These are phyloP conservation scores for Friedmanniomyces simplex DNA, from an alignment of 495 filamentous ascomycete species.

Conservation along the genomic window DNA sequence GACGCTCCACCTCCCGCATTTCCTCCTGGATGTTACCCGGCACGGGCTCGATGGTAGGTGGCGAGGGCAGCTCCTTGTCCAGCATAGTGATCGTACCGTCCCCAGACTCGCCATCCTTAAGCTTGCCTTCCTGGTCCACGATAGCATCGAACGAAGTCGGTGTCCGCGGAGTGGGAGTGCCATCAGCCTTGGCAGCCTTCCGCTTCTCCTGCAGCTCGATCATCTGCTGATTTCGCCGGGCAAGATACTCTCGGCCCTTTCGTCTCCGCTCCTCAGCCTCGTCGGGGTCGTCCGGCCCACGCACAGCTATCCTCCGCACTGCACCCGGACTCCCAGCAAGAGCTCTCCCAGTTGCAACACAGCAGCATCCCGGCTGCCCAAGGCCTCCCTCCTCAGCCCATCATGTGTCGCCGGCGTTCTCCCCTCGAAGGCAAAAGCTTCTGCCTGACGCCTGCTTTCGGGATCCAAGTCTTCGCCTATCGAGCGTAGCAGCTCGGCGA, in stretches of 20 bases:
- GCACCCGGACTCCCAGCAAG: neutral
- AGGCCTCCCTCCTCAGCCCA: conserved; percentile 7
- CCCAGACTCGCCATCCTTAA: neutral
- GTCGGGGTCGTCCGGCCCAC: conserved; percentile 5
- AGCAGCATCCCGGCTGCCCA: conserved; percentile 12
- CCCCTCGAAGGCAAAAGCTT: conserved; percentile 20
- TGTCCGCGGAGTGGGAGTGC: neutral
- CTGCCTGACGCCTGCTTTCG: conserved; percentile 8
- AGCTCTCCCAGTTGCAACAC: conserved; percentile 13
- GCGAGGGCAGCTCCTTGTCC: neutral
- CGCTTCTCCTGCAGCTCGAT: conserved; percentile 10
- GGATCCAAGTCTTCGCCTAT: conserved; percentile 18
- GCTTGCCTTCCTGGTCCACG: conserved; percentile 15
- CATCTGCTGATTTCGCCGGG: conserved; percentile 16
- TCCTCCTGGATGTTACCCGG: neutral
- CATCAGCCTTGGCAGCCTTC: neutral
- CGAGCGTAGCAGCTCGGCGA: conserved; percentile 13
- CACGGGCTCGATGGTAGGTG: conserved; percentile 2
- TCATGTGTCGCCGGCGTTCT: conserved; percentile 13
- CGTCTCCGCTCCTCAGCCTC: conserved; percentile 18
- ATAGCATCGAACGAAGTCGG: conserved; percentile 19
- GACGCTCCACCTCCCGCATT: conserved; percentile 11
- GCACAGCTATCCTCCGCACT: conserved; percentile 12
- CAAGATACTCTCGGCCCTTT: conserved; percentile 20
- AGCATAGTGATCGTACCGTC: neutral